Evolutionary conservation across 148 eudicot species (phyloP).

Genomic region (Chenopodium suecicum): DNA sequence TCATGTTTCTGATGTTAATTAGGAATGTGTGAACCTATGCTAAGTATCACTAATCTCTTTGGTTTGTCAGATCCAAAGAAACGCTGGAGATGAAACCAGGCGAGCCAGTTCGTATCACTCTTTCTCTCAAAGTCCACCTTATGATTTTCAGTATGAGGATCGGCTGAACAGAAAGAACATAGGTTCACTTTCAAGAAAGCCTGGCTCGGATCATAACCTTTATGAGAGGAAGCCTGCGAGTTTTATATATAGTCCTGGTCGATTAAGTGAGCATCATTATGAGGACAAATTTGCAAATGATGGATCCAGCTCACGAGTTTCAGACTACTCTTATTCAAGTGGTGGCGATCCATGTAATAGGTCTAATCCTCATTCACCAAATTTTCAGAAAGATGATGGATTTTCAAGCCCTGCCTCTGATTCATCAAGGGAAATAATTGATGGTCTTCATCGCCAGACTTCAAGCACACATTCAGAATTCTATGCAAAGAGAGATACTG

Average conservation of each 20-base stretch:
- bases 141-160: slow-evolving; percentile 93
- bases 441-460: slow-evolving; percentile 31
- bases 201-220: slow-evolving; percentile 77
- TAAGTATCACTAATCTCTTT: slow-evolving; percentile 11
- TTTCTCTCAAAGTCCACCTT: slow-evolving; percentile 95
- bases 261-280: slow-evolving; percentile 52
- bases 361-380: slow-evolving; percentile 66
- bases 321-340: slow-evolving; percentile 70
- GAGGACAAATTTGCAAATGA: slow-evolving; percentile 70
- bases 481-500: slow-evolving; percentile 34
- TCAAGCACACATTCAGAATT: slow-evolving; percentile 32
- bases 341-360: slow-evolving; percentile 60
- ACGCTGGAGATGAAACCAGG: slow-evolving; percentile 66
- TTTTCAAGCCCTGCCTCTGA: slow-evolving; percentile 51
- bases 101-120: slow-evolving; percentile 98
- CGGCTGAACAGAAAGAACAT: slow-evolving; percentile 71
- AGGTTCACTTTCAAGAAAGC: slow-evolving; percentile 64
- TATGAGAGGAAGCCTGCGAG: slow-evolving; percentile 60
- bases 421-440: slow-evolving; percentile 37
- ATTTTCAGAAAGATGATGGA: slow-evolving; percentile 50
- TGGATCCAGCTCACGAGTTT: slow-evolving; percentile 59
- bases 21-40: background rate
- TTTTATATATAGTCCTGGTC: slow-evolving; percentile 72
- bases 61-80: slow-evolving; percentile 44
- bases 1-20: background rate